Evolutionary conservation across 768 basidiomycete genomes (phyloP).

Genomic region (Auriscalpium microsporum): DNA sequence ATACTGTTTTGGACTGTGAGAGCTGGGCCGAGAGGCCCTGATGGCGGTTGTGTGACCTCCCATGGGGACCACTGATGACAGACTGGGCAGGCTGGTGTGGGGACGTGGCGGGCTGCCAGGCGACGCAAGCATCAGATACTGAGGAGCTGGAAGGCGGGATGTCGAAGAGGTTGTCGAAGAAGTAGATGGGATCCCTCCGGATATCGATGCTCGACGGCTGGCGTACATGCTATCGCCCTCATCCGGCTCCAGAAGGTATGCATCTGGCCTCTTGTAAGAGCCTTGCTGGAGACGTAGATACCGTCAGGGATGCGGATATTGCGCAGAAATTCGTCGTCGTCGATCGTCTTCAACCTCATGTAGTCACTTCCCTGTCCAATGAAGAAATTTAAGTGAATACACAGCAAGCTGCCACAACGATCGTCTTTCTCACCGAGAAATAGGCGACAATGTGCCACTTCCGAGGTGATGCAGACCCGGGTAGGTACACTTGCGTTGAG

Average conservation of each 20-base stretch:
- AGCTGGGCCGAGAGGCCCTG: background rate
- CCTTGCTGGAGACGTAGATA: constrained; percentile 65
- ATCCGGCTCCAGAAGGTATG: constrained; percentile 21
- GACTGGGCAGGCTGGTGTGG: constrained; percentile 9
- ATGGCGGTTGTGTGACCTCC: constrained; percentile 4
- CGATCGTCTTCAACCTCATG: constrained; percentile 58
- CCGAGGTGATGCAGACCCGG: constrained; percentile 44
- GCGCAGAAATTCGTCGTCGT: constrained; percentile 67
- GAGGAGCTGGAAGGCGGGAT: constrained; percentile 2
- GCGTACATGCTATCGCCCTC: constrained; percentile 18
- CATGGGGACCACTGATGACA: constrained; percentile 13
- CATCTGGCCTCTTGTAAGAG: constrained; percentile 20
- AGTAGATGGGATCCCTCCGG: constrained; percentile 6
- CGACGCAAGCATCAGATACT: constrained; percentile 1
- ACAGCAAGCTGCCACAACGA: background rate
- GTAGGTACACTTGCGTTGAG: constrained; percentile 64
- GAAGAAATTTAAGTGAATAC: constrained; percentile 1
- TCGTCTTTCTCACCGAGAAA: constrained; percentile 48
- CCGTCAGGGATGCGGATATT: constrained; percentile 59
- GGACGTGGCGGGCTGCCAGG: constrained; percentile 4
- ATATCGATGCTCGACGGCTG: constrained; percentile 6
- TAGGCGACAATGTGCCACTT: constrained; percentile 86
- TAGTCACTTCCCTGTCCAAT: constrained; percentile 57
- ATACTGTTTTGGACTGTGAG: constrained; percentile 16
- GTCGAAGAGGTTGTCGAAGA: constrained; percentile 1